Conservation (phyloP, 2,329 filamentous ascomycete genomes). For the Penicillium sp. region DNA sequence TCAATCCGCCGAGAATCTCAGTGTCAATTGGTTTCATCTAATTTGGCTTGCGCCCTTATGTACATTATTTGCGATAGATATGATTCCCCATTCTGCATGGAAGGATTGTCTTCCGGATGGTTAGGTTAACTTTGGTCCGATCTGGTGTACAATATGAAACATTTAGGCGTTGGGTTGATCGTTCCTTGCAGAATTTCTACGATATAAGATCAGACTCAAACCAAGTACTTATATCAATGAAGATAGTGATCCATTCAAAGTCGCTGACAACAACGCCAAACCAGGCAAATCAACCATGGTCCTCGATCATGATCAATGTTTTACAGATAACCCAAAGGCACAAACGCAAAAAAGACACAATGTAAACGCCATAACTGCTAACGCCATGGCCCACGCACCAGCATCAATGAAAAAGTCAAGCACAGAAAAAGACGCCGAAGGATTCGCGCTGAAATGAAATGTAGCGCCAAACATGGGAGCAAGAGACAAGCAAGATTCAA, state of each 20-base stretch:
- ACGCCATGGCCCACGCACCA: constrained; percentile 1
- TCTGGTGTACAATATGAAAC: too few relatives aligned
- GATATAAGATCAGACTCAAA: too few relatives aligned
- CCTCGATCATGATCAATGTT: not conserved
- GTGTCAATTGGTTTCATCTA: too few relatives aligned
- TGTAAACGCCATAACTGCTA: constrained; percentile 6
- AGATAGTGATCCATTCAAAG: too few relatives aligned
- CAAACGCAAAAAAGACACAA: constrained; percentile 7
- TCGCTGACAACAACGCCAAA: too few relatives aligned
- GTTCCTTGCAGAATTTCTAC: too few relatives aligned
- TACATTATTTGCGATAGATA: constrained; percentile 1
- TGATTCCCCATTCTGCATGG: not conserved
- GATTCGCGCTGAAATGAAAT: too few relatives aligned
- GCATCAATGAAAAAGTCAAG: not conserved
- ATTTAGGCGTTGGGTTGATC: too few relatives aligned
- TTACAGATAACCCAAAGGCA: not conserved
- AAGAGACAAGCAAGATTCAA: not conserved
- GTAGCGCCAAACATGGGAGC: too few relatives aligned
- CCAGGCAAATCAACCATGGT: not conserved
- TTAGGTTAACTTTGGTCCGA: too few relatives aligned
- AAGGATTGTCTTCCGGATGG: not conserved
- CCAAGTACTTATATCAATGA: too few relatives aligned
- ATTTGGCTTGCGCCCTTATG: not conserved
- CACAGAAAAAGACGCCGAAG: not conserved
- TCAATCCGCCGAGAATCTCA: too few relatives aligned